Evolutionary conservation across 441 rosid species (phyloP).

Genomic region (Syzygium malaccense): DNA sequence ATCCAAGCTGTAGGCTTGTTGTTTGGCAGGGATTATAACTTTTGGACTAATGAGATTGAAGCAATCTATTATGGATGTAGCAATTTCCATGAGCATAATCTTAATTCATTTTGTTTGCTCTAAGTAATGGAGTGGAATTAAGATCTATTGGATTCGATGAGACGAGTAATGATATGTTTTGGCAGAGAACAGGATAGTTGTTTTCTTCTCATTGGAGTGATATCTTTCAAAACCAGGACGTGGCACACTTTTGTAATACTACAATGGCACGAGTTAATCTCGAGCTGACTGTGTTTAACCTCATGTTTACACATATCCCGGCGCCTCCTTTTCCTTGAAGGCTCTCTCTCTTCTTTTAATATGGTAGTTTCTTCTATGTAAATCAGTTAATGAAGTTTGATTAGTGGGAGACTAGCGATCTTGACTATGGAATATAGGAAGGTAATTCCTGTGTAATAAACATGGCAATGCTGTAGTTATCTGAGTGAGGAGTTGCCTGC

Average conservation of each 20-base stretch:
- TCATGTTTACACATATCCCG: neutral
- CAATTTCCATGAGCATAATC: neutral
- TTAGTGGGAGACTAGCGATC: neutral
- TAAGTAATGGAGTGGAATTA: neutral
- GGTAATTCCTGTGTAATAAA: neutral
- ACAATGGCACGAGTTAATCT: neutral
- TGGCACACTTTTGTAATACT: neutral
- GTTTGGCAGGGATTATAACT: neutral
- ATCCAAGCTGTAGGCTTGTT: neutral
- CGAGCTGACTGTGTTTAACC: neutral
- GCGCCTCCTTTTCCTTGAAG: neutral
- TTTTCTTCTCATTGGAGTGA: neutral
- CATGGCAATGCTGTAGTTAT: neutral
- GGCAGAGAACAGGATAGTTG: neutral
- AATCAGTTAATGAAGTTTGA: neutral
- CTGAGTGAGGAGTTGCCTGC: neutral
- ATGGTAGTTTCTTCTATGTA: neutral
- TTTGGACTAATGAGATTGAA: neutral
- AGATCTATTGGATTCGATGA: neutral
- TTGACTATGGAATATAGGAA: neutral
- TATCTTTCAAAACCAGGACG: neutral
- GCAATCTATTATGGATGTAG: neutral
- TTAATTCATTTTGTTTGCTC: neutral
- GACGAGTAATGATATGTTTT: neutral
- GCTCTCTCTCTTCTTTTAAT: neutral